Base-by-base conservation (phyloP, 2,329 filamentous ascomycete genomes). In the Tolypocladium inflatum region DNA sequence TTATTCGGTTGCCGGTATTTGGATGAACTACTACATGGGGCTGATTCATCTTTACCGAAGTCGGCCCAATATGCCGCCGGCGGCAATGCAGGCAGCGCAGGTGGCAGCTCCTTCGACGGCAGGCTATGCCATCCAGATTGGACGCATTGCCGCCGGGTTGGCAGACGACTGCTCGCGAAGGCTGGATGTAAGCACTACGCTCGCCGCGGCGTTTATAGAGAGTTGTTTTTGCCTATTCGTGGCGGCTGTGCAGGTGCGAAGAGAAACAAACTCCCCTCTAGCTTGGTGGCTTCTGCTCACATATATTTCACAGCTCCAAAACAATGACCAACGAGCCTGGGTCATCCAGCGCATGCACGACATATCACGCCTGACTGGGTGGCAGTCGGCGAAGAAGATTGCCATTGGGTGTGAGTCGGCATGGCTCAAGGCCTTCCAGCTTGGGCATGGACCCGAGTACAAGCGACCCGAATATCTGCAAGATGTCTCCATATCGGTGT, bases 11-110 rank as follows among this genome's bases (percentile, higher is more conserved):
- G 90, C 89, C 3, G 88, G 90, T 39, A 80, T 97, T 26, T 96
- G 91, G 90, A 85, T 89, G 68, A 88, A 92, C 63, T 92, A 90
- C 70, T 89, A 96, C 71, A 90, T 93, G 78, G 87, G 87, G 0
- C 80, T 91, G 53, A 93, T 97, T 58, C 81, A 92, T 57, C 80
- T 94, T n/a, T 79, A 93, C 59, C 83, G 94, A 39, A 80, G 86
- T 1, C 92, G 97, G 64, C 94, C 94, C 0, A 83, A 83, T 30
- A 97, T 97, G 91, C 93, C 92, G 0, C 91, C 93, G 0, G 86
- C 92, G 10, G 89, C 91, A 41, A 91, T 96, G 84, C 83, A 91
- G 65, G 91, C 94, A 3, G 91, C 91, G 0, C 88, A 87, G 9
- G 80, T 95, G 62, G 85, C 89, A 11, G 90, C 91, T 0, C 76